These are phyloP conservation scores for Paramecium octaurelia DNA, from an alignment of 73 alveolate genomes.

Conservation along the genomic window DNA sequence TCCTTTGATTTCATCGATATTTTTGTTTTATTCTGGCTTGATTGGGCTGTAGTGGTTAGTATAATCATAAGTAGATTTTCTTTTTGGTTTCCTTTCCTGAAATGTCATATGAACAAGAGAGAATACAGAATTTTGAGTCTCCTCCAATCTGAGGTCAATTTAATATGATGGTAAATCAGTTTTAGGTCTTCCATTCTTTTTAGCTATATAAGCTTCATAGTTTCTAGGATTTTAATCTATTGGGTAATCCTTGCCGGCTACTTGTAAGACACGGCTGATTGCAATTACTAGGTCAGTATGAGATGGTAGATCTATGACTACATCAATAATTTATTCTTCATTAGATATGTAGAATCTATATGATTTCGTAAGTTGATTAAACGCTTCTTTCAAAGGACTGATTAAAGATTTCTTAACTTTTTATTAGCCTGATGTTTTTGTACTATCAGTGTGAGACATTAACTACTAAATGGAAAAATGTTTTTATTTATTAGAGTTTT, in stretches of 20 bases:
- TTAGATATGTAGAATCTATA: not conserved
- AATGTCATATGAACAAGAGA: not conserved
- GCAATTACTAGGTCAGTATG: not conserved
- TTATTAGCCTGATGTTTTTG: not conserved
- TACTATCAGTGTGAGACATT: conserved; percentile 24
- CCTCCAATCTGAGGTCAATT: not conserved
- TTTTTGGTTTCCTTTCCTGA: not conserved
- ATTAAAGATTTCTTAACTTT: not conserved
- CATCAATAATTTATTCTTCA: not conserved
- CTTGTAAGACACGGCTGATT: not conserved
- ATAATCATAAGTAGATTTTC: not conserved
- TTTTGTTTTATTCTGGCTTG: not conserved
- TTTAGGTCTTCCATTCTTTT: conserved; percentile 33
- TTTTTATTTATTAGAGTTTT: not conserved
- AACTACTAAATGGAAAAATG: not conserved
- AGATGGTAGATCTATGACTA: not conserved
- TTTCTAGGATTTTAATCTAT: not conserved
- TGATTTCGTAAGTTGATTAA: not conserved
- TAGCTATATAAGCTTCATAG: conserved; percentile 23
- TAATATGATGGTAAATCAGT: not conserved
- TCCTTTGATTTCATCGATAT: not conserved
- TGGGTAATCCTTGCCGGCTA: not conserved
- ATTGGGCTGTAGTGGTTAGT: not conserved
- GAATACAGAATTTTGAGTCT: not conserved
- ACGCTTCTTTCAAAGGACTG: not conserved